Conservation (phyloP, 1,284 basidiomycete species). For the Boletus smithii region DNA sequence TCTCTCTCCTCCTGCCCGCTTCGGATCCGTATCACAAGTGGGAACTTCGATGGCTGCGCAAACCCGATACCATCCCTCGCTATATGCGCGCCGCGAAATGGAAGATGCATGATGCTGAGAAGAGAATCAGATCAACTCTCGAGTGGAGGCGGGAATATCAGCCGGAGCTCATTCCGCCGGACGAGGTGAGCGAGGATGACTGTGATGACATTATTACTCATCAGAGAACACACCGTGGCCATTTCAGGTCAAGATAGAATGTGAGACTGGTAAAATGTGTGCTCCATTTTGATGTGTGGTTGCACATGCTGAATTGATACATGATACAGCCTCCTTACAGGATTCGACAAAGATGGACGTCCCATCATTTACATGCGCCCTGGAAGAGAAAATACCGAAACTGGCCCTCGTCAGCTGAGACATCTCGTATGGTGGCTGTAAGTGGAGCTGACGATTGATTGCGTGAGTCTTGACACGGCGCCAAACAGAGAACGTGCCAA, state of each 20-base stretch:
- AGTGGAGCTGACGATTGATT: conserved; percentile 32
- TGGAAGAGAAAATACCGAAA: conserved; percentile 77
- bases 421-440: conserved; percentile 83
- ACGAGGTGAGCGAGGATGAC: conserved; percentile 47
- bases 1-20: conserved; percentile 57
- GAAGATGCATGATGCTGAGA: conserved; percentile 73
- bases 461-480: conserved; percentile 8
- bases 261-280: conserved; percentile 84
- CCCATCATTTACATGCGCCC: conserved; percentile 85
- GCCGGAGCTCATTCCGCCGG: conserved; percentile 78
- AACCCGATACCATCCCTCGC: conserved; percentile 70
- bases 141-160: conserved; percentile 81
- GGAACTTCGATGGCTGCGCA: conserved; percentile 74
- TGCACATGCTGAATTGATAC: conserved; percentile 32
- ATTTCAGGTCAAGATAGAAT: conserved; percentile 62
- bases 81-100: conserved; percentile 86
- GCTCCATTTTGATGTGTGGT: conserved; percentile 24
- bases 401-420: conserved; percentile 70
- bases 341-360: conserved; percentile 79
- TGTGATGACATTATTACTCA: background rate
- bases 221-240: background rate
- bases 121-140: conserved; percentile 70
- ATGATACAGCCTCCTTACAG: conserved; percentile 68
- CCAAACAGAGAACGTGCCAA: conserved; percentile 72
- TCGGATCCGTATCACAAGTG: conserved; percentile 69